Evolutionary conservation across 192 early-diverging fungal genomes (phyloP).

Genomic region (Lobulomyces angularis): DNA sequence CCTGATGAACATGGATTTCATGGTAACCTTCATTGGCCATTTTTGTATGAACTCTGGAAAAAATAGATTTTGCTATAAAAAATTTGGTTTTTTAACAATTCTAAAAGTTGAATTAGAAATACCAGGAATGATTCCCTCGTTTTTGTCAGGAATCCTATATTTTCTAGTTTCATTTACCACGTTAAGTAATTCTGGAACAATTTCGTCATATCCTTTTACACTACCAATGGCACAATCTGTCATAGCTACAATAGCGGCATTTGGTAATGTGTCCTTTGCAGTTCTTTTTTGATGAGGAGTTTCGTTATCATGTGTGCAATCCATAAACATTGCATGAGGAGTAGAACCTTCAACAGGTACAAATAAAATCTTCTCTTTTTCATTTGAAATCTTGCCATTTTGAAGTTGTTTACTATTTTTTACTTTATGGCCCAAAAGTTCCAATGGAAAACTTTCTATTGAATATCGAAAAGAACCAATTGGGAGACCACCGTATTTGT

Average conservation of each 20-base stretch:
- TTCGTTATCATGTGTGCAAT: constrained; percentile 99
- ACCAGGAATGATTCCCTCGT: constrained; percentile 44
- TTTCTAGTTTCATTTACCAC: constrained; percentile 74
- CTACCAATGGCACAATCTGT: constrained; percentile 83
- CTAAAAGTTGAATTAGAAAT: constrained; percentile 16
- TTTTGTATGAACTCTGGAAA: constrained; percentile 68
- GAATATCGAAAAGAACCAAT: constrained; percentile 45
- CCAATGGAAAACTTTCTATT: constrained; percentile 47
- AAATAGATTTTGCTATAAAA: constrained; percentile 45
- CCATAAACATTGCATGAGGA: constrained; percentile 95
- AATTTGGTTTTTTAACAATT: not conserved
- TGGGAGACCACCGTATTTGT: constrained; percentile 83
- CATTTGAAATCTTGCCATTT: constrained; percentile 23
- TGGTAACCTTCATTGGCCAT: constrained; percentile 72
- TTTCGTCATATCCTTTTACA: constrained; percentile 95
- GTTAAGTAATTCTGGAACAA: constrained; percentile 78
- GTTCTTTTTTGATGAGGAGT: constrained; percentile 83
- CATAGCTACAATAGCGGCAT: constrained; percentile 82
- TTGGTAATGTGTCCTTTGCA: constrained; percentile 82
- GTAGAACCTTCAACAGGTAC: constrained; percentile 62
- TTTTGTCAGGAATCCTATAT: constrained; percentile 53
- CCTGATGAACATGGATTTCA: constrained; percentile 94
- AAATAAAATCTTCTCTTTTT: constrained; percentile 44
- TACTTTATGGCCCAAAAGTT: constrained; percentile 58
- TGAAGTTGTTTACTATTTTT: constrained; percentile 17